Evolutionary conservation across 306 rosid species (phyloP).

Genomic region (Hippophae tibetana): DNA sequence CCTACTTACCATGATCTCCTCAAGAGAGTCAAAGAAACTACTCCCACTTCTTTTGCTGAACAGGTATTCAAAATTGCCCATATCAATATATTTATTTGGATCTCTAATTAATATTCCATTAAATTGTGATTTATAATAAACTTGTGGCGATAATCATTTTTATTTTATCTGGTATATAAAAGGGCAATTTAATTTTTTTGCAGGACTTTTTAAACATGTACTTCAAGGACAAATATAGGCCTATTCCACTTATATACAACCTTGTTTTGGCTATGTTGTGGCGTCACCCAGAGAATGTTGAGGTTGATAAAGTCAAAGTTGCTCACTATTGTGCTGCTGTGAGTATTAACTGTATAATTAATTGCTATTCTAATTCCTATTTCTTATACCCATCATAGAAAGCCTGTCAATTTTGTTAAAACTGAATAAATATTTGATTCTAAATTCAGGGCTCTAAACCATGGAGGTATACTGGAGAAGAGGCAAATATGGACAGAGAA

Average conservation of each 20-base stretch:
- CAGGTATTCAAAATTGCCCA: constrained; percentile 32
- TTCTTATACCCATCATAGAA: no score
- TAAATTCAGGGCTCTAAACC: constrained; percentile 73
- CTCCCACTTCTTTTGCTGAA: constrained; percentile 70
- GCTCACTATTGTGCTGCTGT: constrained; percentile 80
- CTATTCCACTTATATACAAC: constrained; percentile 54
- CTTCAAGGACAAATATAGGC: constrained; percentile 47
- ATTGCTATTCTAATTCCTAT: no score
- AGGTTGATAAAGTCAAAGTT: constrained; percentile 53
- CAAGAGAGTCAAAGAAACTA: constrained; percentile 19
- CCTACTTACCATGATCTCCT: constrained; percentile 45
- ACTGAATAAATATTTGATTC: neutral
- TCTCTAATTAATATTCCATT: no score
- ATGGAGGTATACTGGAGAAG: constrained; percentile 76
- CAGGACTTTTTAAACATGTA: constrained; percentile 68
- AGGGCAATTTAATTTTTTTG: no score
- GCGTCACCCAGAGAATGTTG: constrained; percentile 72
- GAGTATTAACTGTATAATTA: constrained; percentile 19
- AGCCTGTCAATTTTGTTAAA: no score
- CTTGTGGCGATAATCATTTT: no score
- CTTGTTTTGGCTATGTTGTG: constrained; percentile 71
- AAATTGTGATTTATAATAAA: no score
- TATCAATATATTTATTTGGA: no score
- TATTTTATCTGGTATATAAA: no score
- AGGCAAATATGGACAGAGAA: constrained; percentile 68